A percentile compares a stretch with the other conserved stretches of the same genome.
These are phyloP conservation scores for Brassica hybrid DNA, from an alignment of 441 rosid genomes.

Conservation along the genomic window DNA sequence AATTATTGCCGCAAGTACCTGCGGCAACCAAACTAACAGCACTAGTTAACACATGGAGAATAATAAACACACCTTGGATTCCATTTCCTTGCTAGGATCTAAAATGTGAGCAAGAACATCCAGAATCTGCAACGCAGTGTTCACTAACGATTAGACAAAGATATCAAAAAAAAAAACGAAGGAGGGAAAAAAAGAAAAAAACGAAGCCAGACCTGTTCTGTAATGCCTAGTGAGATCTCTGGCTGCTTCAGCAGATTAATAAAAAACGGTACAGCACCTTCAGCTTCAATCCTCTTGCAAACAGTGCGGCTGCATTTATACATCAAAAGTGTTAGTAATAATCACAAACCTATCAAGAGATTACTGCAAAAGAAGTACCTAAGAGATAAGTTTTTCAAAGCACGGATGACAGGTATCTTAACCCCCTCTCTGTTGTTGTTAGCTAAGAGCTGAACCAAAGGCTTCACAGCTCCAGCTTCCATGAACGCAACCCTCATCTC, in stretches of 20 bases:
- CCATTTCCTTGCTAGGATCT: slow-evolving; percentile 75
- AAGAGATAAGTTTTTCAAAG: slow-evolving; percentile 76
- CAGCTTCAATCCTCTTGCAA: slow-evolving; percentile 71
- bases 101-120: slow-evolving; percentile 69
- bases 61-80: slow-evolving; percentile 62
- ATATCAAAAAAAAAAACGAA: neutral
- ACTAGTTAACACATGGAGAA: neutral
- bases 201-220: slow-evolving; percentile 61
- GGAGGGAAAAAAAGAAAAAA: slow-evolving; percentile 12
- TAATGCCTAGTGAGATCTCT: slow-evolving; percentile 49
- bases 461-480: slow-evolving; percentile 85
- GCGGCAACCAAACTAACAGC: no score
- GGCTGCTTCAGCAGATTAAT: slow-evolving; percentile 57
- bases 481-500: slow-evolving; percentile 75
- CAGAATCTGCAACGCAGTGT: slow-evolving; percentile 61
- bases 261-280: slow-evolving; percentile 61
- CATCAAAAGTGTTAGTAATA: neutral
- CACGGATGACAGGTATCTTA: slow-evolving; percentile 53
- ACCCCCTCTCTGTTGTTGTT: slow-evolving; percentile 57
- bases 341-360: neutral
- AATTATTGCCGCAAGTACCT: no score
- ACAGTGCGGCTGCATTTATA: slow-evolving; percentile 59
- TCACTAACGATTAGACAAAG: slow-evolving; percentile 9
- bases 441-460: slow-evolving; percentile 67
- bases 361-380: slow-evolving; percentile 44